A percentile compares a stretch with the other conserved stretches of the same genome.
phyloP scores from a whole-genome alignment of 768 basidiomycete genomes.

The Saitozyma sp. region DNA sequence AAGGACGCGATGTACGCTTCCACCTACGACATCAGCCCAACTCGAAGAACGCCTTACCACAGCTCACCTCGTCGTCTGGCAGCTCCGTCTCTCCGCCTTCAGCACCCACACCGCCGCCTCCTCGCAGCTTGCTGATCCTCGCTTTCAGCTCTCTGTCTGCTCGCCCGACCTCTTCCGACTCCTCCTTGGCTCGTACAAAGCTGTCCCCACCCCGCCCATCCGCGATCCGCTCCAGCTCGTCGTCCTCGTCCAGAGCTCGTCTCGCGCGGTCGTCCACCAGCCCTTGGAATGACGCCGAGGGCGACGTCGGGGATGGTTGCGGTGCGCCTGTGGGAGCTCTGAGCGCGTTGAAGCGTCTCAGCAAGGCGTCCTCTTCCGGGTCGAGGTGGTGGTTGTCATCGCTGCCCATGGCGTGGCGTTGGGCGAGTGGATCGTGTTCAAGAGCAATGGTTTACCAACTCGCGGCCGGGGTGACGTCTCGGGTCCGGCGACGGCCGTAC shows the following conservation, averaged over 20 bases:
- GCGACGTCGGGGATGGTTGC: not conserved
- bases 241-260: slow-evolving; percentile 26
- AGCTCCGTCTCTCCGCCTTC: slow-evolving; percentile 6
- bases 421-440: too few relatives aligned
- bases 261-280: slow-evolving; percentile 1
- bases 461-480: too few relatives aligned
- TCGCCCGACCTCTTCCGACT: not conserved
- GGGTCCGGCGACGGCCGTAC: too few relatives aligned
- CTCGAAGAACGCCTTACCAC: too few relatives aligned
- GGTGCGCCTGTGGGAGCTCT: slow-evolving; percentile 6
- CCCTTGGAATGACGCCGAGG: not conserved
- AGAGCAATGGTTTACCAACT: too few relatives aligned
- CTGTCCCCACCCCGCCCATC: slow-evolving; percentile 14
- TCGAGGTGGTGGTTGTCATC: too few relatives aligned
- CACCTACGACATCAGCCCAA: not conserved
- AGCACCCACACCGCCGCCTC: not conserved
- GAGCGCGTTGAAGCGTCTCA: slow-evolving; percentile 33
- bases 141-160: not conserved
- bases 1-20: slow-evolving; percentile 6
- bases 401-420: too few relatives aligned
- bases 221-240: slow-evolving; percentile 31
- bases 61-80: slow-evolving; percentile 27
- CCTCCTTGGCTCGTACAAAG: not conserved
- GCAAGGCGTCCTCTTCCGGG: slow-evolving; percentile 23
- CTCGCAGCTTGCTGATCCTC: not conserved